Percentiles rank a stretch among this genome's conserved stretches.
Evolutionary conservation across 2,329 filamentous ascomycete genomes (phyloP).

Genomic region (Lasiodiplodia citricola): DNA sequence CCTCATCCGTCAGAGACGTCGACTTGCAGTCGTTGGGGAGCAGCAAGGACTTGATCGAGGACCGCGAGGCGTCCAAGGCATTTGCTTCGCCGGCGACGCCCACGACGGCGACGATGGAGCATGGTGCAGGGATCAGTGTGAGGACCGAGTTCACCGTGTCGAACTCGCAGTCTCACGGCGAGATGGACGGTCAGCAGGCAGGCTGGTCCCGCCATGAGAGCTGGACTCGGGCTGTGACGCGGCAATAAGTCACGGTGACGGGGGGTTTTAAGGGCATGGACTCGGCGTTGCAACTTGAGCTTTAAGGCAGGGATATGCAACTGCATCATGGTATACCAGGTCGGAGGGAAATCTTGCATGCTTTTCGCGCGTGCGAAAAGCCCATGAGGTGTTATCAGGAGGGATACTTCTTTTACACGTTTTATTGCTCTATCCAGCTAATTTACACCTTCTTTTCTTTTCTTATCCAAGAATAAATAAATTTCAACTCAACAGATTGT

Average conservation of each 20-base stretch:
- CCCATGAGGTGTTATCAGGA: not conserved
- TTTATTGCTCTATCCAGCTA: no score
- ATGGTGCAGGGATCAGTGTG: not conserved
- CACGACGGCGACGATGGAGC: not conserved
- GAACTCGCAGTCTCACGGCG: not conserved
- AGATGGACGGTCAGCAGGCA: not conserved
- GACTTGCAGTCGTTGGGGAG: not conserved
- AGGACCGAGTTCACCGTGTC: not conserved
- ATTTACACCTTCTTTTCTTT: no score
- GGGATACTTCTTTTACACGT: not conserved
- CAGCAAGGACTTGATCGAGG: constrained; percentile 11
- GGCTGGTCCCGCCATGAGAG: not conserved
- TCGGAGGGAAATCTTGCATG: not conserved
- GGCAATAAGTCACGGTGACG: not conserved
- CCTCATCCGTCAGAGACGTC: not conserved
- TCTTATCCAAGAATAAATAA: no score
- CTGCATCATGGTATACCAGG: not conserved
- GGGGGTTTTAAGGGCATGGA: not conserved
- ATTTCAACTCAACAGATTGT: no score
- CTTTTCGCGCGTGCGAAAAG: not conserved
- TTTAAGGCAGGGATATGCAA: not conserved
- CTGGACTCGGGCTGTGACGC: not conserved
- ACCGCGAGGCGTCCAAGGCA: not conserved
- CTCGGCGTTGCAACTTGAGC: not conserved
- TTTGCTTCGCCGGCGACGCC: not conserved